These are phyloP conservation scores for Trichoderma sp. DNA, from an alignment of 2,329 filamentous ascomycete genomes.

Conservation along the genomic window DNA sequence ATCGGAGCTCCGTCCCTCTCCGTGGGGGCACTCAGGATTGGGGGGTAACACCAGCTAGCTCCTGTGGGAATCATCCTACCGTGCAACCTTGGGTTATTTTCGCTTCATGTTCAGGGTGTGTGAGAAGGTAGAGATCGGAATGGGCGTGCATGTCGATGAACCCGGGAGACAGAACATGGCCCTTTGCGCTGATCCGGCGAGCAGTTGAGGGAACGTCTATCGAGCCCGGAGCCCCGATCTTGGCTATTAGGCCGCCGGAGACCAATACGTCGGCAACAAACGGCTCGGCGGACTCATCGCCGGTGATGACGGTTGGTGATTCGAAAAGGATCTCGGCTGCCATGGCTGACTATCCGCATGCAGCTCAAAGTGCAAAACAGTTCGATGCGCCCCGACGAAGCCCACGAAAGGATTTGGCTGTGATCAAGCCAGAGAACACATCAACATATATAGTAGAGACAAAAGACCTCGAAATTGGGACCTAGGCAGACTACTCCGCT, in stretches of 20 bases:
- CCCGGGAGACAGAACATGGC: constrained; percentile 32
- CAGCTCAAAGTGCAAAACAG: not conserved
- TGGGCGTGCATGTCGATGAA: constrained; percentile 37
- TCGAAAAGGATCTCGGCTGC: constrained; percentile 31
- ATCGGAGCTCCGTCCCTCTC: not conserved
- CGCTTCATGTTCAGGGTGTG: constrained; percentile 33
- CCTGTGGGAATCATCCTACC: constrained; percentile 27
- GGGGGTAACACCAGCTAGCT: constrained; percentile 13
- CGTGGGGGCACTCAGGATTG: constrained; percentile 4
- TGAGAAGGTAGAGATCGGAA: constrained; percentile 35
- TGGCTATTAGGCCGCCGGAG: constrained; percentile 31
- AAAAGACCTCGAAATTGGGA: not conserved
- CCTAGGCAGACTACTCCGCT: not conserved
- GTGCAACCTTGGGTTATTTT: constrained; percentile 36
- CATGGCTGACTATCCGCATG: not conserved
- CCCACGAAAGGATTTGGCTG: not conserved
- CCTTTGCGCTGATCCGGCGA: constrained; percentile 31
- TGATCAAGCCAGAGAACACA: not conserved
- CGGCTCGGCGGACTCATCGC: constrained; percentile 31
- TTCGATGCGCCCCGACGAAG: not conserved
- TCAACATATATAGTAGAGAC: not conserved
- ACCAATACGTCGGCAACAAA: constrained; percentile 34
- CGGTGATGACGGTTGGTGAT: constrained; percentile 33
- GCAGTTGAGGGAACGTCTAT: constrained; percentile 26
- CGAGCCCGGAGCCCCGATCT: constrained; percentile 30